Conservation (phyloP, 371 early-diverging fungal species). For the Nematocida displodere region DNA sequence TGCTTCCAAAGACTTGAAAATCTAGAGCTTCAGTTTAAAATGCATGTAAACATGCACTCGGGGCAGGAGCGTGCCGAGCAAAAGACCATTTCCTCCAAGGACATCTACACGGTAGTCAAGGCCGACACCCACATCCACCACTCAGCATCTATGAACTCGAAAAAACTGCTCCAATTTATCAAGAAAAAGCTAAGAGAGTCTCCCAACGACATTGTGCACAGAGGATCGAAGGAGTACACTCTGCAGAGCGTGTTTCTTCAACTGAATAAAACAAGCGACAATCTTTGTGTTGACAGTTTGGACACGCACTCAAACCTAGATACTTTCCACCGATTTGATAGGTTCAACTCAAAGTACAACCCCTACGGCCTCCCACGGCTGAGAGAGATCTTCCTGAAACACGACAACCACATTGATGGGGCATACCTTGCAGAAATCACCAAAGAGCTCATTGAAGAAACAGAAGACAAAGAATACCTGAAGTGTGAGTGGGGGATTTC, state of each 20-base stretch:
- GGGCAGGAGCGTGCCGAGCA: slow-evolving; percentile 78
- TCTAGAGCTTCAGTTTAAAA: slow-evolving; percentile 83
- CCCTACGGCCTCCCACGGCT: slow-evolving; percentile 72
- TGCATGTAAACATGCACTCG: slow-evolving; percentile 71
- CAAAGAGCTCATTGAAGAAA: slow-evolving; percentile 81
- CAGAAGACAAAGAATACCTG: slow-evolving; percentile 72
- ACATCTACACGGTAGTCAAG: slow-evolving; percentile 94
- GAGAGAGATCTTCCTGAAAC: slow-evolving; percentile 83
- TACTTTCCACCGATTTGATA: slow-evolving; percentile 80
- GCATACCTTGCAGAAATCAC: slow-evolving; percentile 84
- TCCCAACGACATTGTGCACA: slow-evolving; percentile 67
- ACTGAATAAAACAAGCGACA: slow-evolving; percentile 85
- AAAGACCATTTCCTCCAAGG: slow-evolving; percentile 77
- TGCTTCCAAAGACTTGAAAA: slow-evolving; percentile 82
- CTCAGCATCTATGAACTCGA: slow-evolving; percentile 91
- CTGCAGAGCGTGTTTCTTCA: slow-evolving; percentile 75
- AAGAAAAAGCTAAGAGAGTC: slow-evolving; percentile 80
- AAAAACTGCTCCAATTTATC: slow-evolving; percentile 89
- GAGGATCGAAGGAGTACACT: slow-evolving; percentile 65
- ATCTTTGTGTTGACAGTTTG: slow-evolving; percentile 84
- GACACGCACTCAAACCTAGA: slow-evolving; percentile 81
- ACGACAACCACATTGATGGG: slow-evolving; percentile 84
- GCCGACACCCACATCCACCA: slow-evolving; percentile 96
- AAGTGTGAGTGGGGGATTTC: slow-evolving; percentile 62
- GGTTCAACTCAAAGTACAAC: slow-evolving; percentile 92